Conservation (phyloP, 768 basidiomycete genomes). For the Tylopilus sp. region DNA sequence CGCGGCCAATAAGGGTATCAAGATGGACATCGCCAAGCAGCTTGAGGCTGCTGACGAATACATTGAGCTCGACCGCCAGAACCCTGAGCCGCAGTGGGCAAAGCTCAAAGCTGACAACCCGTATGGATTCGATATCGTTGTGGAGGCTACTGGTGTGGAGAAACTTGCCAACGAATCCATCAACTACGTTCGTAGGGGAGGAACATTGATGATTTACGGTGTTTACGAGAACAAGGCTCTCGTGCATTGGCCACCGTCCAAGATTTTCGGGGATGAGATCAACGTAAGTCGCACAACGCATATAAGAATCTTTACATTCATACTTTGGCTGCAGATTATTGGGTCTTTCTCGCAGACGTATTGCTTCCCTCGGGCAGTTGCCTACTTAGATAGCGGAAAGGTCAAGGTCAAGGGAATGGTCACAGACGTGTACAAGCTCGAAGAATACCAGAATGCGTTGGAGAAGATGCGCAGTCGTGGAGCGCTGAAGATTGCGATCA, state of each 20-base stretch:
- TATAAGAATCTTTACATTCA: not conserved
- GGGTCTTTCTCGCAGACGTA: conserved; percentile 87
- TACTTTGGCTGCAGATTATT: conserved; percentile 55
- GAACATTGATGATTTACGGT: conserved; percentile 85
- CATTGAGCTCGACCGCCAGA: conserved; percentile 74
- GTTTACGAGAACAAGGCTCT: conserved; percentile 85
- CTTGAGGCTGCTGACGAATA: conserved; percentile 82
- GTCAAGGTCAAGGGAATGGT: conserved; percentile 82
- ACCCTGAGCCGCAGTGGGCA: conserved; percentile 76
- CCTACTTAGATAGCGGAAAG: conserved; percentile 85
- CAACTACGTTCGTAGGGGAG: conserved; percentile 84
- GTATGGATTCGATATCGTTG: conserved; percentile 87
- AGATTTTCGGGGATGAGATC: conserved; percentile 76
- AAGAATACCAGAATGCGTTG: conserved; percentile 66
- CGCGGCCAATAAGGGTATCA: conserved; percentile 87
- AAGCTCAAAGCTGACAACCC: conserved; percentile 77
- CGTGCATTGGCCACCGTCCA: conserved; percentile 83
- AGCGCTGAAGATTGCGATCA: conserved; percentile 60
- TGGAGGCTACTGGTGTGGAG: conserved; percentile 80
- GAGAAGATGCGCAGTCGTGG: conserved; percentile 68
- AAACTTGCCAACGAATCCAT: conserved; percentile 85
- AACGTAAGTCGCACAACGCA: conserved; percentile 31
- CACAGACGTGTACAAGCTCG: conserved; percentile 61
- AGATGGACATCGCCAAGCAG: conserved; percentile 82
- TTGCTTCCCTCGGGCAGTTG: conserved; percentile 90